Percentiles rank a stretch among this genome's conserved stretches.
phyloP scores from a whole-genome alignment of 352 stramenopile species.

The Globisporangium viniferum region DNA sequence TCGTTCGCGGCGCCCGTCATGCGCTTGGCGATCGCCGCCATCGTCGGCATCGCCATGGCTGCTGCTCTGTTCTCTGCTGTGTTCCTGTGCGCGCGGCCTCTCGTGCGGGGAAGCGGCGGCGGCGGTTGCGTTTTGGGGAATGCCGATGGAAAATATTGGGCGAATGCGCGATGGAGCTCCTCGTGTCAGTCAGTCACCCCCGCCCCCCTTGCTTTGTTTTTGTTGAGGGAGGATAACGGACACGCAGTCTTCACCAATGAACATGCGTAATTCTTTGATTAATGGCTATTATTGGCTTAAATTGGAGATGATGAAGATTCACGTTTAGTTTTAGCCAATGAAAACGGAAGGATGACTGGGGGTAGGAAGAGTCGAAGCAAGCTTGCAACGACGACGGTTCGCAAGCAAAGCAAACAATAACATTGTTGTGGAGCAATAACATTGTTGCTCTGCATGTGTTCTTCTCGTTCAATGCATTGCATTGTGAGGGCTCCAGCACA shows the following conservation, averaged over 20 bases:
- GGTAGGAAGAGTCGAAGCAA: neutral
- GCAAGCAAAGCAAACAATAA: neutral
- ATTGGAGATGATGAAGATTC: neutral
- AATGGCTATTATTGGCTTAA: neutral
- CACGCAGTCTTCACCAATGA: conserved; percentile 1
- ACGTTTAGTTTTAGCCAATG: too few relatives aligned
- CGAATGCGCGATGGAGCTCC: neutral
- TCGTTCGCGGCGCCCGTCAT: conserved; percentile 92
- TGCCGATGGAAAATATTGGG: neutral
- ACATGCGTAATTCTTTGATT: too few relatives aligned
- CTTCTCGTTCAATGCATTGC: neutral
- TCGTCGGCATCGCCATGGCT: conserved; percentile 82
- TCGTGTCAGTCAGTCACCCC: conserved; percentile 6
- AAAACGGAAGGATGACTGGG: too few relatives aligned
- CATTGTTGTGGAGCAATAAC: neutral
- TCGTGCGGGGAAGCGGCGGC: neutral
- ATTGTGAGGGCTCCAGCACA: too few relatives aligned
- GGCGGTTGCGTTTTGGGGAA: neutral
- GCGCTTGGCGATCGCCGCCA: conserved; percentile 85
- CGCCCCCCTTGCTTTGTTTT: neutral
- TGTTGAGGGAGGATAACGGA: conserved; percentile 11
- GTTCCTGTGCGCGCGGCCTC: neutral
- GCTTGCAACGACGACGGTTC: conserved; percentile 1
- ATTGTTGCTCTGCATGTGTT: neutral
- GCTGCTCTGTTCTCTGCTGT: neutral